Base-by-base conservation (phyloP, 2,329 filamentous ascomycete genomes). In the Coniosporium tulheliwenetii region DNA sequence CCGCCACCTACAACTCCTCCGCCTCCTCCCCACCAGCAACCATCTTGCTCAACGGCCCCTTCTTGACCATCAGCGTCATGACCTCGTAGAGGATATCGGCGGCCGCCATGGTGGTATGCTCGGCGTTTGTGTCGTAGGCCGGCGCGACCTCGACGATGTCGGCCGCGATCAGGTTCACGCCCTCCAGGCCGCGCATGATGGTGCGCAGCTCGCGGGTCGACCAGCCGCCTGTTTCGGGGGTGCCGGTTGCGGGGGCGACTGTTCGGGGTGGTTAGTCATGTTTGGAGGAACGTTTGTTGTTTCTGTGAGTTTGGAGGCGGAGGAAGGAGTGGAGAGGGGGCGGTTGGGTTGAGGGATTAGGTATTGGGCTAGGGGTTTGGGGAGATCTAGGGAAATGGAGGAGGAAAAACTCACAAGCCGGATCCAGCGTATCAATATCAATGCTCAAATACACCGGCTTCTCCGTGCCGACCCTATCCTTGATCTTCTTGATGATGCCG, bases 351-450 rank as follows among this genome's bases (percentile, higher is more conserved):
- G n/a, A n/a, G n/a, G n/a, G n/a, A n/a, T n/a, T n/a, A n/a, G n/a
- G n/a, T n/a, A n/a, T n/a, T n/a, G n/a, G n/a, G n/a, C n/a, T n/a
- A n/a, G n/a, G n/a, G n/a, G n/a, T n/a, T n/a, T n/a, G n/a, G 36
- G 10, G n/a, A n/a, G n/a, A 9, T 30, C 14, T 9, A 33, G 29
- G 8, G 30, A 40, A 10, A 9, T 40, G 15, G 15, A 31, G 13
- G 36, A 39, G 14, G 32, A 37, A 12, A 26, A 8, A 62, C 70
- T 58, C 58, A 76, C 72, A 89, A 5, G 83, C 83, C 7, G 86
- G 85, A 55, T 93, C 85, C 3, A 93, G 67, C 0, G 84, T 86
- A 54, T 93, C 85, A 50, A 93, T 93, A 54, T 94, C 86, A 37
- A 93, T 79, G 5, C 76, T 83, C 30, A 93, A 62, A 54, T 93